phyloP scores from a whole-genome alignment of 331 rosid genomes.

The Malus hybrid region DNA sequence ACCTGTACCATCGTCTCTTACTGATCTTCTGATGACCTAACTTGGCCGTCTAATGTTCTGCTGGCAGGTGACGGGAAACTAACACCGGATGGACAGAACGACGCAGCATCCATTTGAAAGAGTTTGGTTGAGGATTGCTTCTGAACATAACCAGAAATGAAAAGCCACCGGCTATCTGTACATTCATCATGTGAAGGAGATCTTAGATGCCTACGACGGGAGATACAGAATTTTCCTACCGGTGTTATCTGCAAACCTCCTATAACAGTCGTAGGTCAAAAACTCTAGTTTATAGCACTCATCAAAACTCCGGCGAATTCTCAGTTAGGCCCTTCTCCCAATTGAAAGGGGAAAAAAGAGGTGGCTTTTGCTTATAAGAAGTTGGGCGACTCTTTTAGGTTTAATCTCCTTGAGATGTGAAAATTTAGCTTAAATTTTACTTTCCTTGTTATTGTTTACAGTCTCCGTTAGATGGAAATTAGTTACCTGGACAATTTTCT shows the following conservation, averaged over 20 bases:
- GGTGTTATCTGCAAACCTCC: slow-evolving; percentile 26
- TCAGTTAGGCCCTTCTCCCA: neutral
- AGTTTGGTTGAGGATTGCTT: slow-evolving; percentile 1
- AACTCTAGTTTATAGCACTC: slow-evolving; percentile 17
- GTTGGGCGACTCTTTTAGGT: slow-evolving; percentile 5
- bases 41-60: neutral
- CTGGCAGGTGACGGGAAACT: slow-evolving; percentile 38
- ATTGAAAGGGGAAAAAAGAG: slow-evolving; percentile 4
- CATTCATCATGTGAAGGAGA: slow-evolving; percentile 43
- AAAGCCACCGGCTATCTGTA: slow-evolving; percentile 47
- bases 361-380: neutral
- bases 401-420: slow-evolving; percentile 10
- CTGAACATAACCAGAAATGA: slow-evolving; percentile 25
- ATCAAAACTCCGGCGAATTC: neutral
- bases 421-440: neutral
- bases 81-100: slow-evolving; percentile 34
- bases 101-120: slow-evolving; percentile 29
- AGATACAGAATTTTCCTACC: slow-evolving; percentile 36
- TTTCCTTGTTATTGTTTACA: neutral
- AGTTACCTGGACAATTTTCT: neutral
- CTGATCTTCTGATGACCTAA: neutral
- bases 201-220: slow-evolving; percentile 37
- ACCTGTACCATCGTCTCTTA: neutral
- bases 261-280: slow-evolving; percentile 12
- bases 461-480: neutral